Evolutionary conservation across 148 eudicot genomes (phyloP).

Genomic region (Nepenthes gracilis): DNA sequence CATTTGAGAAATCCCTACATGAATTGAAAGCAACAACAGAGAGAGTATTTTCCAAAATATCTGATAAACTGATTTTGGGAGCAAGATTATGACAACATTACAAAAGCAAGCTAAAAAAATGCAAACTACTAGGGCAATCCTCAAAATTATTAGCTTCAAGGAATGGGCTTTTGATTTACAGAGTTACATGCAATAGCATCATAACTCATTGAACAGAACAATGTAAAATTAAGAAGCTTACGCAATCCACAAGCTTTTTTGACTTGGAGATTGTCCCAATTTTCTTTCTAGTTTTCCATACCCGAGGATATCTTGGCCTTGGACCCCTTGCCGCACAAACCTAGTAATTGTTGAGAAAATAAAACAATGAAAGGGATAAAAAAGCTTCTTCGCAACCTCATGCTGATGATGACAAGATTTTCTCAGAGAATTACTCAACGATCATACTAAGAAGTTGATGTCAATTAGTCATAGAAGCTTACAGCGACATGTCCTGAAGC

Average conservation of each 20-base stretch:
- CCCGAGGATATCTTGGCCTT: constrained; percentile 88
- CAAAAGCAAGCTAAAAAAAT: too few relatives aligned
- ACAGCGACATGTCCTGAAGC: constrained; percentile 34
- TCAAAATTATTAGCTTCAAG: too few relatives aligned
- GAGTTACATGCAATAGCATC: background rate
- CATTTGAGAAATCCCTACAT: too few relatives aligned
- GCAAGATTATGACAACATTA: too few relatives aligned
- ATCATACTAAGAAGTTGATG: background rate
- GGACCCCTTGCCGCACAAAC: constrained; percentile 88
- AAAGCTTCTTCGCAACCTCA: background rate
- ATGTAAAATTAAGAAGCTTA: constrained; percentile 20
- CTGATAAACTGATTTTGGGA: too few relatives aligned
- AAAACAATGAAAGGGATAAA: background rate
- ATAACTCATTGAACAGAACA: background rate
- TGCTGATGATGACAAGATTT: background rate
- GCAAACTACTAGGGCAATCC: too few relatives aligned
- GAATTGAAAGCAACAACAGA: too few relatives aligned
- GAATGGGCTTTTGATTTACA: too few relatives aligned
- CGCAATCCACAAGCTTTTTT: constrained; percentile 73
- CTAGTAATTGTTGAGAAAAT: constrained; percentile 16
- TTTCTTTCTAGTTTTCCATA: constrained; percentile 64
- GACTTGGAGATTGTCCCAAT: constrained; percentile 88
- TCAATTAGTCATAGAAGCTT: constrained; percentile 14
- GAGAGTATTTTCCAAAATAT: too few relatives aligned
- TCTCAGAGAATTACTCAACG: background rate